These are phyloP conservation scores for Echinochloa phyllopogon DNA, from an alignment of 176 grass and related monocot genomes.

Conservation along the genomic window DNA sequence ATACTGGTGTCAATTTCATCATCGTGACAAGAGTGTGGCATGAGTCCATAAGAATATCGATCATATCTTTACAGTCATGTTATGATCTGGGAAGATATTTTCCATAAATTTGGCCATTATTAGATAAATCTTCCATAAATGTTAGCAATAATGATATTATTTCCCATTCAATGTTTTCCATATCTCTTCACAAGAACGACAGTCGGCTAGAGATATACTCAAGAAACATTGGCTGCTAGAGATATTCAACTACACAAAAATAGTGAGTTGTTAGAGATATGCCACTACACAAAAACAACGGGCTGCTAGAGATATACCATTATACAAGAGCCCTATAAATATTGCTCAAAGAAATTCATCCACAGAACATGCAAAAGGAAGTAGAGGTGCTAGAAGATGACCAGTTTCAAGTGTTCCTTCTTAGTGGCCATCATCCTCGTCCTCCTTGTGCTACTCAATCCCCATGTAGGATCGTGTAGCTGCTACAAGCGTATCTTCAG, in stretches of 20 bases:
- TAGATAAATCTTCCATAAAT: too few species aligned
- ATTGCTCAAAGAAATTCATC: background rate
- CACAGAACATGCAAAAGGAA: background rate
- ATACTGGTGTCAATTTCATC: too few species aligned
- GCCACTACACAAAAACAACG: background rate
- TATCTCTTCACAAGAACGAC: too few species aligned
- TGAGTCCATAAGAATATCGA: too few species aligned
- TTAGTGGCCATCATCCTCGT: background rate
- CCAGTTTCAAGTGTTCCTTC: background rate
- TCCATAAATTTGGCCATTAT: background rate
- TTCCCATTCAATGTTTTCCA: too few species aligned
- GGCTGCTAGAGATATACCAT: background rate
- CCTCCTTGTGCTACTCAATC: background rate
- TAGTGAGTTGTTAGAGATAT: background rate
- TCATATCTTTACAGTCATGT: too few species aligned
- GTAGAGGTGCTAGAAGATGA: background rate
- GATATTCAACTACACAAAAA: background rate
- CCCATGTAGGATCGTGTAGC: background rate
- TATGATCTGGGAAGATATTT: background rate
- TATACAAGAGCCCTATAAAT: background rate
- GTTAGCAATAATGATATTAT: background rate
- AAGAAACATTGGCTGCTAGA: too few species aligned
- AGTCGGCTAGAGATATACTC: too few species aligned
- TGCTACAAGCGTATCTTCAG: constrained; percentile 71
- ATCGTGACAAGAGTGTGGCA: too few species aligned